Base-by-base conservation (phyloP, 2,329 filamentous ascomycete genomes). In the Fonsecaea pedrosoi region DNA sequence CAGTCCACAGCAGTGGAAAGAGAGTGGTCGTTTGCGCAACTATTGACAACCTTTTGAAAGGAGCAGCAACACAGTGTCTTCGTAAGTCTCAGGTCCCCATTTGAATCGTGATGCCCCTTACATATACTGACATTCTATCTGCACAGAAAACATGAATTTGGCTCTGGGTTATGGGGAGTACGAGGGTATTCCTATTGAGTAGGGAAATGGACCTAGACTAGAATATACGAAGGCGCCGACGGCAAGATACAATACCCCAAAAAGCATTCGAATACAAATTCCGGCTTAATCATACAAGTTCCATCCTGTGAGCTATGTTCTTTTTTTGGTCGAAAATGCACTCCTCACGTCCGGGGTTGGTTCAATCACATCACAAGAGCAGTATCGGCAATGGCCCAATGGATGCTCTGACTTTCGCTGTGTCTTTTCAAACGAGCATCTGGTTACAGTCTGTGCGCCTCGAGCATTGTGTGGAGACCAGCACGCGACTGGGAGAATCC, bases 41-140 rank as follows among this genome's bases (percentile, higher is more conserved):
- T 2, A 97, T 97, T 75, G 94, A 97, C 80, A 97, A 97, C 80
- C 82, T 97, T 72, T 85, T 95, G 74, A 97, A 97, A 87, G 94
- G 94, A 67, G 94, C 94, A 62, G 92, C 92, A 6, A 97, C 94
- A 10, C 94, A 97, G 79, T 97, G 93, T 82, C 81, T 97, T 78
- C 94, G 90, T 92, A 85, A 85, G 90, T 89, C 32, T 48, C 42
- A 40, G 35, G 54, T n/a, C 58, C n/a, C 15, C 8, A 4, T 10
- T 12, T 42, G 13, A n/a, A 12, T 62, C 53, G 54, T 21, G 38
- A 25, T 45, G 30, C 4, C 30, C 30, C 4, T 38, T 32, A 25
- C 54, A 48, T 64, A n/a, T 38, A 38, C 30, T 68, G 21, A 62
- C 42, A 5, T 50, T 50, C 4, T 42, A 65, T 18, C 57, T 42